A percentile compares a stretch with the other conserved stretches of the same genome.
These are phyloP conservation scores for Aspergillus quadricinctus DNA, from an alignment of 2,329 filamentous ascomycete species.

Conservation along the genomic window DNA sequence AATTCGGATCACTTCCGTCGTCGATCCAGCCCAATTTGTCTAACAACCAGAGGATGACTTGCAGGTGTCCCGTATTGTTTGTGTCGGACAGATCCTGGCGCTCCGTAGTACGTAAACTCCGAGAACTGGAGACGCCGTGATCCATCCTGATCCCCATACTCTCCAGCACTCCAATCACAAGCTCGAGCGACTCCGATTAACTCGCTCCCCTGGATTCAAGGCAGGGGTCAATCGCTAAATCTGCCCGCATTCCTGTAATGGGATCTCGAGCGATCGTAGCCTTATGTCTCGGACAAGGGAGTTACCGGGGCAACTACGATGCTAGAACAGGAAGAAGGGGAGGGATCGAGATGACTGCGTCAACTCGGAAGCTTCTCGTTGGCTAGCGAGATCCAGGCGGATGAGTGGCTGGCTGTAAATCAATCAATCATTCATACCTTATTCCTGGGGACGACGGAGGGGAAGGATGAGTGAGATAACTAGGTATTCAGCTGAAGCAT, in stretches of 20 bases:
- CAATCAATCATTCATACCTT: not conserved
- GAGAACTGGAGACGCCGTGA: not conserved
- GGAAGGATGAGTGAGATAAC: not conserved
- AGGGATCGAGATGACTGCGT: slow-evolving; percentile 1
- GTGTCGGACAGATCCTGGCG: not conserved
- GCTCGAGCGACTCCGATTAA: not conserved
- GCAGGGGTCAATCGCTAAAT: not conserved
- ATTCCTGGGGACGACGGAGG: not conserved
- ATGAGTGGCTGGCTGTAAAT: slow-evolving; percentile 2
- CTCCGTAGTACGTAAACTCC: not conserved
- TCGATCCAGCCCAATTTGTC: not conserved
- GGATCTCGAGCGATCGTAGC: not conserved
- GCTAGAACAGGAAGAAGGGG: not conserved
- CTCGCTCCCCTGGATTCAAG: not conserved
- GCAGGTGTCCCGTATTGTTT: not conserved
- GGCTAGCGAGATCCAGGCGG: not conserved
- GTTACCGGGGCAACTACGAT: slow-evolving; percentile 18
- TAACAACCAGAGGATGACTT: not conserved
- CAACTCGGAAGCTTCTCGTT: slow-evolving; percentile 1
- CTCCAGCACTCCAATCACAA: not conserved
- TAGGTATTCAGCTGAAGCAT: not conserved
- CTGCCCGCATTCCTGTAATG: not conserved
- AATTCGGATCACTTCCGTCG: not conserved
- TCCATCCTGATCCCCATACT: not conserved
- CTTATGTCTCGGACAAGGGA: slow-evolving; percentile 10